phyloP scores from a whole-genome alignment of 805 yeast genomes.

The Kuraishia piskuri region DNA sequence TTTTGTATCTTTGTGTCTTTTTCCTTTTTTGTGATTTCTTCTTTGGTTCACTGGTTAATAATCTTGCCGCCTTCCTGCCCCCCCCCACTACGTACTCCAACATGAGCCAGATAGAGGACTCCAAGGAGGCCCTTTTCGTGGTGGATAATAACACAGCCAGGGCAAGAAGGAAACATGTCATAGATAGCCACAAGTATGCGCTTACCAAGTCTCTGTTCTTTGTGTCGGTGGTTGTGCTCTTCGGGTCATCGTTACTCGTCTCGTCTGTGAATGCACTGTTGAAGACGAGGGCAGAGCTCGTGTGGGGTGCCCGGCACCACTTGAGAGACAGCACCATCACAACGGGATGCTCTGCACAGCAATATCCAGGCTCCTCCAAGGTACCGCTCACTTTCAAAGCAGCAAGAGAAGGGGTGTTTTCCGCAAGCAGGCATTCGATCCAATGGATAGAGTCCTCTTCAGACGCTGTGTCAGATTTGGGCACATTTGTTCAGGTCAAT shows the following conservation, averaged over 20 bases:
- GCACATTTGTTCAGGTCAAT: slow-evolving; percentile 51
- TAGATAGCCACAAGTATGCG: neutral
- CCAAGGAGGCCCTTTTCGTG: neutral
- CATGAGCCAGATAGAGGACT: neutral
- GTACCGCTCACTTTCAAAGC: slow-evolving; percentile 29
- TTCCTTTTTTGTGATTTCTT: no score
- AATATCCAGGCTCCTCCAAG: slow-evolving; percentile 4
- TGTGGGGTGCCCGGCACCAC: neutral
- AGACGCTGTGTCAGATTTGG: slow-evolving; percentile 46
- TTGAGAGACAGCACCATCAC: neutral
- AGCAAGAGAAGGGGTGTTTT: slow-evolving; percentile 47
- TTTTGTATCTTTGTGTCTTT: neutral
- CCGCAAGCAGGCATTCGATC: slow-evolving; percentile 41
- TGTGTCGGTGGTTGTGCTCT: slow-evolving; percentile 1
- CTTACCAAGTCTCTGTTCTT: neutral
- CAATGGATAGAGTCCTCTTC: slow-evolving; percentile 62
- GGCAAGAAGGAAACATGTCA: neutral
- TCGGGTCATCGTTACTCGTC: slow-evolving; percentile 4
- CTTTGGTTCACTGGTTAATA: neutral
- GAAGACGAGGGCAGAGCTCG: neutral
- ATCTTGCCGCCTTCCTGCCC: neutral
- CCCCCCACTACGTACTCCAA: neutral
- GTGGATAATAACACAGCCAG: neutral
- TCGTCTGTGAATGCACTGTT: neutral
- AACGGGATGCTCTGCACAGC: neutral